phyloP scores from a whole-genome alignment of 2,329 filamentous ascomycete species.

The Trichoderma brevicompactum region DNA sequence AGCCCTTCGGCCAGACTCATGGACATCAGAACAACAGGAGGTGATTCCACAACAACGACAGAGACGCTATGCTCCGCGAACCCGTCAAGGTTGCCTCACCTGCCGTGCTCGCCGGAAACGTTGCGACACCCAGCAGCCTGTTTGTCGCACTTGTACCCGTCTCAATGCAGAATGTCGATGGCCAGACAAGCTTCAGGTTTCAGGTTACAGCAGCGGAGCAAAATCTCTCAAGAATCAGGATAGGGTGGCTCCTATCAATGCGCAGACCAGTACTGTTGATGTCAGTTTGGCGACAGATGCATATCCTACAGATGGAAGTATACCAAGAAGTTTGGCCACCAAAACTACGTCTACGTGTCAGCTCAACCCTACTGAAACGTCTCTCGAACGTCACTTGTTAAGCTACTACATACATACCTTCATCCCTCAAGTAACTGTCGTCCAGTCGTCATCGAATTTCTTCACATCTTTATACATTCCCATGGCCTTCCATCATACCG shows the following conservation, averaged over 20 bases:
- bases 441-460: neutral
- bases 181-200: neutral
- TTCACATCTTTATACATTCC: conserved; percentile 5
- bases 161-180: conserved; percentile 1
- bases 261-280: too few relatives aligned
- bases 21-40: too few relatives aligned
- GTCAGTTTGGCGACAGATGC: too few relatives aligned
- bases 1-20: too few relatives aligned
- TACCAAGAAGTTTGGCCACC: too few relatives aligned
- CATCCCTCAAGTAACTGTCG: conserved; percentile 3
- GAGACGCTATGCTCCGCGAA: conserved; percentile 4
- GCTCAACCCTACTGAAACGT: neutral
- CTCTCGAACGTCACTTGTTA: conserved; percentile 3
- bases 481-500: neutral
- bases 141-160: neutral
- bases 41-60: neutral
- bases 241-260: too few relatives aligned
- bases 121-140: neutral
- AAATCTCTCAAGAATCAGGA: too few relatives aligned
- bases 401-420: neutral
- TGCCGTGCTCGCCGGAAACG: conserved; percentile 4
- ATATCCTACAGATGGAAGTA: too few relatives aligned
- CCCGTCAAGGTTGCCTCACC: conserved; percentile 5
- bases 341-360: neutral
- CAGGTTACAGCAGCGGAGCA: neutral